Percentiles rank a stretch among this genome's conserved stretches.
Conservation (phyloP, 345 rosid species). For the Bruguiera parviflora region DNA sequence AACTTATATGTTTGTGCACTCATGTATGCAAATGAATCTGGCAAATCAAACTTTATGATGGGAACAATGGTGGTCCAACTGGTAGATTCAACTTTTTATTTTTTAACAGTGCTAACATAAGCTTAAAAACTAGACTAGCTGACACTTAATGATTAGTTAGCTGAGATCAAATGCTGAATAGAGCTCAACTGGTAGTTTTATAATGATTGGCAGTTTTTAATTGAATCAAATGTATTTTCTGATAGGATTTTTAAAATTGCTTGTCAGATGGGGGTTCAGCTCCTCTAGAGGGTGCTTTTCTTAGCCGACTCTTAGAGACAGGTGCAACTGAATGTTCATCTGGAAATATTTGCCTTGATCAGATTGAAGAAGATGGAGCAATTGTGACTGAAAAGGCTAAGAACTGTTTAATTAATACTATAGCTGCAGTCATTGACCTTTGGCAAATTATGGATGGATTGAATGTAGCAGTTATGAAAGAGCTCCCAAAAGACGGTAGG, state of each 20-base stretch:
- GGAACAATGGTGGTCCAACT: too few species aligned
- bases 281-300: constrained; percentile 52
- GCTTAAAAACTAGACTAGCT: not conserved
- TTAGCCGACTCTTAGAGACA: constrained; percentile 64
- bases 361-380: constrained; percentile 42
- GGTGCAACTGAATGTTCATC: constrained; percentile 89
- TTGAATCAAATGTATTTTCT: constrained; percentile 18
- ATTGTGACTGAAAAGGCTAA: constrained; percentile 37
- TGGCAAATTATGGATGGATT: constrained; percentile 61
- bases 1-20: too few species aligned
- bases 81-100: too few species aligned
- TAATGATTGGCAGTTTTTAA: not conserved
- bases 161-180: not conserved
- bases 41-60: too few species aligned
- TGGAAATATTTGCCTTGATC: constrained; percentile 35
- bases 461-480: constrained; percentile 45
- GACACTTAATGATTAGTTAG: not conserved
- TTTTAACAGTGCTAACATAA: not conserved
- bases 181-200: not conserved
- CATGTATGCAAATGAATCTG: too few species aligned
- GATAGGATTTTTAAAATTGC: constrained; percentile 25
- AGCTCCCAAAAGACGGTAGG: constrained; percentile 50
- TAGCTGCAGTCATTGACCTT: constrained; percentile 50
- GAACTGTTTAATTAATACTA: constrained; percentile 48
- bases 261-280: constrained; percentile 48